Evolutionary conservation across 2,329 filamentous ascomycete species (phyloP).

Genomic region (Exophiala mesophila): DNA sequence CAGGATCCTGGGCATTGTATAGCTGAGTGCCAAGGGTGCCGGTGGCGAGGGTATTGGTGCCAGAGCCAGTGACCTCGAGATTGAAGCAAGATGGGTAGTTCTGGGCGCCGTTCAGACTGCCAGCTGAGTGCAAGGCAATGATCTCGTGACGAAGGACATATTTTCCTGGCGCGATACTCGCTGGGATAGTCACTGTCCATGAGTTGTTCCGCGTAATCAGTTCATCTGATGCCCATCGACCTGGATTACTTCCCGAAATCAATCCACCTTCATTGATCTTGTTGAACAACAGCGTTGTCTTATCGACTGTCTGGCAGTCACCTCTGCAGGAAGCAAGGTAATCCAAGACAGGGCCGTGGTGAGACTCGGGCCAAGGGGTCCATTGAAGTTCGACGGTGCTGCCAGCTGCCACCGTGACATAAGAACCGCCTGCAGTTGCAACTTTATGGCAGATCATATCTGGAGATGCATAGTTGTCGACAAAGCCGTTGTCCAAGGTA

Average conservation of each 20-base stretch:
- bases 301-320: conserved; percentile 51
- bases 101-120: conserved; percentile 26
- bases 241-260: conserved; percentile 39
- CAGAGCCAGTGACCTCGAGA: conserved; percentile 53
- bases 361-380: conserved; percentile 59
- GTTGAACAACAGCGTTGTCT: conserved; percentile 53
- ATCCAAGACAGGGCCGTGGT: conserved; percentile 60
- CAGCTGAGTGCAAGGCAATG: conserved; percentile 49
- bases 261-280: conserved; percentile 58
- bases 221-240: conserved; percentile 52
- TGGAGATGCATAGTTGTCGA: conserved; percentile 37
- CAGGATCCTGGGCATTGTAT: conserved; percentile 55
- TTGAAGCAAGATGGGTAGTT: conserved; percentile 39
- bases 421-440: conserved; percentile 46
- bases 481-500: not conserved
- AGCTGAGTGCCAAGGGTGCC: conserved; percentile 51
- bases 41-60: conserved; percentile 43
- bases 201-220: conserved; percentile 50
- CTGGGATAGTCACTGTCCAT: conserved; percentile 45
- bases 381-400: conserved; percentile 55
- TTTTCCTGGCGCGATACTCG: conserved; percentile 43
- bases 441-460: conserved; percentile 60
- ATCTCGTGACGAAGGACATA: conserved; percentile 54
- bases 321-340: conserved; percentile 58
- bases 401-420: conserved; percentile 56